These are phyloP conservation scores for Microbotryum silenes-acaulis DNA, from an alignment of 1,284 basidiomycete genomes.

Conservation along the genomic window DNA sequence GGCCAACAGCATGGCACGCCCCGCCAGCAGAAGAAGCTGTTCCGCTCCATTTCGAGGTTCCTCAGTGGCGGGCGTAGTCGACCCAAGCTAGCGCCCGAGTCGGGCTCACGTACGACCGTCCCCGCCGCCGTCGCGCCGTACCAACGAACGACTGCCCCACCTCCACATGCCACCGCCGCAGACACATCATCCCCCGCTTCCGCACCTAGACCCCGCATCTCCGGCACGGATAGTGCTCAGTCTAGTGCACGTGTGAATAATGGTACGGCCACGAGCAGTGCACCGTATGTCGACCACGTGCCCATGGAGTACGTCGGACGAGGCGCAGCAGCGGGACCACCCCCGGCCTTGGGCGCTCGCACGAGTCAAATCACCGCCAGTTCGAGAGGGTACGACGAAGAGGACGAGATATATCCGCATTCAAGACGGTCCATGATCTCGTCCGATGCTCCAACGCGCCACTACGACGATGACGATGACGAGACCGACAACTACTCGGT, in stretches of 20 bases:
- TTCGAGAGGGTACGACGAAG: conserved; percentile 2
- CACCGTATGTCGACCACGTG: too few relatives aligned
- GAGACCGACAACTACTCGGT: neutral
- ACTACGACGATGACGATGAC: neutral
- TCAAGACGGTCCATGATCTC: neutral
- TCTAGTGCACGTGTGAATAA: too few relatives aligned
- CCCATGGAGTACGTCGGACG: too few relatives aligned
- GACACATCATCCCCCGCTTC: neutral
- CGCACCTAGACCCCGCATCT: neutral
- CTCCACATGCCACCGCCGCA: neutral
- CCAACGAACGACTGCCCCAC: neutral
- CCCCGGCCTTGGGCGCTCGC: neutral
- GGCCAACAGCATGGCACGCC: neutral
- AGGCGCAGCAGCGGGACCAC: too few relatives aligned
- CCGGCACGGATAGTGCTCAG: too few relatives aligned
- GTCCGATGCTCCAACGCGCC: neutral
- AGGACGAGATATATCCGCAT: neutral
- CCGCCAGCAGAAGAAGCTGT: conserved; percentile 5
- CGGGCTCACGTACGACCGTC: neutral
- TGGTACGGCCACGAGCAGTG: too few relatives aligned
- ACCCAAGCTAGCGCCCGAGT: neutral
- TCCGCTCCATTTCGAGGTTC: conserved; percentile 18
- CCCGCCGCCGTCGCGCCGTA: neutral
- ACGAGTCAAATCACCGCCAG: neutral
- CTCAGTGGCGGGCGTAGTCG: conserved; percentile 6